A percentile compares a stretch with the other conserved stretches of the same genome.
These are phyloP conservation scores for Ganoderma meredithae DNA, from an alignment of 1,284 basidiomycete species.

Conservation along the genomic window DNA sequence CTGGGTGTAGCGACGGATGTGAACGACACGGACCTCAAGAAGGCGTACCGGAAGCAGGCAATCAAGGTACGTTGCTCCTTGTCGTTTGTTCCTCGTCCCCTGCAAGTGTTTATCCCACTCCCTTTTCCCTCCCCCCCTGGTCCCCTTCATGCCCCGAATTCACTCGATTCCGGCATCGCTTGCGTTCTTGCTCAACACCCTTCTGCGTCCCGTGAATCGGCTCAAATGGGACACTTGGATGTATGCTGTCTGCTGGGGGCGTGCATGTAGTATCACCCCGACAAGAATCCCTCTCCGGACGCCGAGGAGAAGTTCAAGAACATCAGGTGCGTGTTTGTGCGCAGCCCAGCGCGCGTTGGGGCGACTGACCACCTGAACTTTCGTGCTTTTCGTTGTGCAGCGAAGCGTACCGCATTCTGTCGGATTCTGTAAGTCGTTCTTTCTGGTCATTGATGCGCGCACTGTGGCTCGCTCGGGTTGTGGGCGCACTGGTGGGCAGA, in stretches of 20 bases:
- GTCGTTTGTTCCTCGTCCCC: neutral
- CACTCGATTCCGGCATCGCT: neutral
- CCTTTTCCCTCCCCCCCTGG: neutral
- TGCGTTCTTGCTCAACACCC: neutral
- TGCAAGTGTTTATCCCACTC: neutral
- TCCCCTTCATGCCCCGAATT: neutral
- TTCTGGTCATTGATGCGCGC: conserved; percentile 32
- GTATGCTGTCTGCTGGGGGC: neutral
- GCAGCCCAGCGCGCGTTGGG: neutral
- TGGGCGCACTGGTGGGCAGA: neutral
- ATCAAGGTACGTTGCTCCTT: conserved; percentile 73
- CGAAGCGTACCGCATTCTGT: conserved; percentile 91
- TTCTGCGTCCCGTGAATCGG: neutral
- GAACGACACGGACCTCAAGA: conserved; percentile 86
- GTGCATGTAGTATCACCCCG: conserved; percentile 82
- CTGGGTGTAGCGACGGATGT: conserved; percentile 58
- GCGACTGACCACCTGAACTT: conserved; percentile 12
- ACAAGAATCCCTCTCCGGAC: conserved; percentile 89
- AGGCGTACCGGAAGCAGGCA: conserved; percentile 94
- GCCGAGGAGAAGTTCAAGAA: conserved; percentile 96
- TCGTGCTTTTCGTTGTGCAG: conserved; percentile 48
- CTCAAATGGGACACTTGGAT: neutral
- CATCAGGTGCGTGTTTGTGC: conserved; percentile 65
- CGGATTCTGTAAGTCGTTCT: conserved; percentile 70
- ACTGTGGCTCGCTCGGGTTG: neutral